Evolutionary conservation across 2,329 filamentous ascomycete genomes (phyloP), one percentile per base, ranked within the genome.

Genomic region (Clarireedia monteithiana): DNA sequence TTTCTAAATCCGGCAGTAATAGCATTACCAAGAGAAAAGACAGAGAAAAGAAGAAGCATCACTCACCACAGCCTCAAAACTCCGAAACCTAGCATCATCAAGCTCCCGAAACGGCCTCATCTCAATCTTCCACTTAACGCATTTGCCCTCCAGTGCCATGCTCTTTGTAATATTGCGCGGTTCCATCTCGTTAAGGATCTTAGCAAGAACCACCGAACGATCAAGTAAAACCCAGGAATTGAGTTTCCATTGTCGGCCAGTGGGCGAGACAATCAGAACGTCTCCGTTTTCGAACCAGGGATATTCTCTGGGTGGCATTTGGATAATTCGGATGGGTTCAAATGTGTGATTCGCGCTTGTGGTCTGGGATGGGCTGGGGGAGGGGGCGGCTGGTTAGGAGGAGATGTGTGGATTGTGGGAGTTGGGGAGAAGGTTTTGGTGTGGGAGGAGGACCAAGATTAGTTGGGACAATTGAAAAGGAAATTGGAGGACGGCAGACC

Each of bases 181-280:
- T n/a, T 26, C 17, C 3, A 20, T 42, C 3, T 55, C 17, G 23
- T 50, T 50, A 24, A 68, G 36, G 3, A 63, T 26, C 9, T 53
- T 30, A 17, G 39, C 39, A n/a, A 67, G 53, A 10, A 48, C 14
- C 1, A 49, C 10, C 5, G 64, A 65, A 5, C 58, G 54, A 36
- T 64, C 58, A 12, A 30, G 42, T 4, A 68, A 50, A 14, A 60
- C 60, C 14, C 57, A 53, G 10, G 55, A 59, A 36, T 66, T 60
- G 1, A 68, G 50, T 26, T 64, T 64, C 66, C 66, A 68, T 4
- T 47, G 42, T 10, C 55, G 59, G 6, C 66, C 66, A 15, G 58
- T 58, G 4, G 58, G 59, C 2, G 63, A 63, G 3, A 54, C 48
- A 7, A 68, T 66, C 20, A 63, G 49, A 6, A 68, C 62, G 53